Evolutionary conservation across 805 yeast genomes (phyloP).

Genomic region (Saturnispora silvae): DNA sequence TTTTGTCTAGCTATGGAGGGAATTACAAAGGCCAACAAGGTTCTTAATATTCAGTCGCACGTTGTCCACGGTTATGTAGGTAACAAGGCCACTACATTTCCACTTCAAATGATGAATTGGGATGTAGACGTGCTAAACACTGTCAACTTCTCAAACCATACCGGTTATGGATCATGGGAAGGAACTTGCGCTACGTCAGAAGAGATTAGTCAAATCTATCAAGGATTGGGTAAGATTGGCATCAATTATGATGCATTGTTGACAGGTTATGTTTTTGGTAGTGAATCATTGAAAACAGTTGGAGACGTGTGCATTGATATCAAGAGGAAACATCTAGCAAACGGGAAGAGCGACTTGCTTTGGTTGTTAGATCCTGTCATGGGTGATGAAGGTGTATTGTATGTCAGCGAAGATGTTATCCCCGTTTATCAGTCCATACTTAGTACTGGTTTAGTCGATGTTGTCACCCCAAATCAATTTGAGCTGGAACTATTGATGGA

Average conservation of each 20-base stretch:
- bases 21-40: conserved; percentile 7
- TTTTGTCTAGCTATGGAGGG: too few species aligned
- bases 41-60: conserved; percentile 55
- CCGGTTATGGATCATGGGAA: conserved; percentile 51
- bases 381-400: conserved; percentile 68
- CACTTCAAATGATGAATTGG: conserved; percentile 57
- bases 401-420: conserved; percentile 48
- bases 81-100: conserved; percentile 55
- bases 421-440: conserved; percentile 47
- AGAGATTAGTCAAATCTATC: conserved; percentile 29
- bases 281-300: conserved; percentile 34
- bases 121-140: conserved; percentile 58
- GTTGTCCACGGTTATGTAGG: conserved; percentile 71
- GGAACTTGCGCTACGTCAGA: conserved; percentile 37
- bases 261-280: conserved; percentile 62
- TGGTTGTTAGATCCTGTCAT: conserved; percentile 71
- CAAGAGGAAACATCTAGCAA: conserved; percentile 25
- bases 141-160: conserved; percentile 59
- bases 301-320: conserved; percentile 28
- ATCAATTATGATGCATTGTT: conserved; percentile 43
- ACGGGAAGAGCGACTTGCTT: conserved; percentile 15
- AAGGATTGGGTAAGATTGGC: conserved; percentile 27
- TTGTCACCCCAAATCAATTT: conserved; percentile 85
- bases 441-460: conserved; percentile 40
- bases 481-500: conserved; percentile 60